Evolutionary conservation across 1,139 yeast species (phyloP).

Genomic region (Geotrichum citri-aurantii): DNA sequence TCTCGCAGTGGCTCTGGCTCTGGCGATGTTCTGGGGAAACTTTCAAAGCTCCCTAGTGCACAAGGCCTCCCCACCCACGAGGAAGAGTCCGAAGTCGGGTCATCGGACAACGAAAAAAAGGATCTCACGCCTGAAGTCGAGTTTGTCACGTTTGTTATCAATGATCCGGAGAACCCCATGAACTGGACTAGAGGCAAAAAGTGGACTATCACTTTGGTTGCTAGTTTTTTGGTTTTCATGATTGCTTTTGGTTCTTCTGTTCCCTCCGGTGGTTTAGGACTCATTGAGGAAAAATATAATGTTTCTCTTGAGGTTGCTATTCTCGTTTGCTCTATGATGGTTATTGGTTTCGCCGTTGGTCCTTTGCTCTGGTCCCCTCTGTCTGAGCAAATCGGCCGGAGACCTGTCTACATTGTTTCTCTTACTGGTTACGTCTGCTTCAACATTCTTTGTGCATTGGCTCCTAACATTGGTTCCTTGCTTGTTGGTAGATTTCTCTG

Average conservation of each 20-base stretch:
- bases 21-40: slow-evolving; percentile 2
- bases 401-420: slow-evolving; percentile 75
- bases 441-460: slow-evolving; percentile 84
- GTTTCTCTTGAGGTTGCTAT: slow-evolving; percentile 76
- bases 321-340: slow-evolving; percentile 79
- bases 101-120: slow-evolving; percentile 26
- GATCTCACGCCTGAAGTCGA: slow-evolving; percentile 51
- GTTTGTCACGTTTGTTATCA: slow-evolving; percentile 69
- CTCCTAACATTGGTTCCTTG: slow-evolving; percentile 76
- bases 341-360: slow-evolving; percentile 80
- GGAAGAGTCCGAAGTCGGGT: slow-evolving; percentile 17
- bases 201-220: slow-evolving; percentile 63
- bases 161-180: slow-evolving; percentile 83
- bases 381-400: slow-evolving; percentile 79
- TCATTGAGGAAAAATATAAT: slow-evolving; percentile 56
- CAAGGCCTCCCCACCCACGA: slow-evolving; percentile 4
- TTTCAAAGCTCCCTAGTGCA: neutral
- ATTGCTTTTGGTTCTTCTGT: slow-evolving; percentile 91
- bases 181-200: slow-evolving; percentile 60
- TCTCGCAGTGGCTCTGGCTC: slow-evolving; percentile 1
- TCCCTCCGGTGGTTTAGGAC: slow-evolving; percentile 71
- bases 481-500: slow-evolving; percentile 77
- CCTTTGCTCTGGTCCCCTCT: slow-evolving; percentile 89
- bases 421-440: slow-evolving; percentile 68
- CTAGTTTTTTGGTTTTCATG: slow-evolving; percentile 66